A percentile compares a stretch with the other conserved stretches of the same genome.
Conservation (phyloP, 495 filamentous ascomycete genomes). For the Podospora tetraspora region DNA sequence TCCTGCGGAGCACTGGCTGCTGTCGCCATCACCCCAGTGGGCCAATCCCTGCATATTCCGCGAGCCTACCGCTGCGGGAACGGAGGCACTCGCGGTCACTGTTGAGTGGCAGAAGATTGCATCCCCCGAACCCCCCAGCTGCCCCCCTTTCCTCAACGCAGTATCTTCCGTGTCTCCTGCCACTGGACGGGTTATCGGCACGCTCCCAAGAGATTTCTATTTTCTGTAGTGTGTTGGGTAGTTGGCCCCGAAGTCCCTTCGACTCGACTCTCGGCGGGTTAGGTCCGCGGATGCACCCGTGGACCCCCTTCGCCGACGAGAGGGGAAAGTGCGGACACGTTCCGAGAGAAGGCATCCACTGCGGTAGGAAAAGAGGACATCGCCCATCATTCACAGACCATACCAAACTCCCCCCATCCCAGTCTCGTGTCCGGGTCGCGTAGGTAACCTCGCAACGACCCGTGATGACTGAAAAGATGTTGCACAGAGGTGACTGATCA, state of each 20-base stretch:
- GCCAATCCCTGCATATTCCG: neutral
- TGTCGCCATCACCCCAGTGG: neutral
- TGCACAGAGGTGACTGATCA: neutral
- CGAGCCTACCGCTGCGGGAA: neutral
- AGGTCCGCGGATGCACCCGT: neutral
- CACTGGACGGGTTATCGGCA: neutral
- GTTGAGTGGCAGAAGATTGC: neutral
- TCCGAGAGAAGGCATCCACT: neutral
- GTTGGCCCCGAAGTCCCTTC: neutral
- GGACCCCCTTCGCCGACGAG: neutral
- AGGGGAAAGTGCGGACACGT: neutral
- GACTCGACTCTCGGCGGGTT: neutral
- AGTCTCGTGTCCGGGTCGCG: neutral
- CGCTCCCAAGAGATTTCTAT: neutral
- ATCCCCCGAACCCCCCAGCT: neutral
- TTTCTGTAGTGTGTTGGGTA: neutral
- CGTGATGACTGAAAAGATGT: neutral
- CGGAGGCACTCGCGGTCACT: neutral
- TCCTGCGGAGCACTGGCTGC: neutral
- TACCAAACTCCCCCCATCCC: neutral
- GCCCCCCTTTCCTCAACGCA: neutral
- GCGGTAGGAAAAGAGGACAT: neutral
- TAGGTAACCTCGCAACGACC: neutral
- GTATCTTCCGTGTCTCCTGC: neutral
- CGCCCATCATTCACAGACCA: neutral